These are phyloP conservation scores for Xylaria arbuscula DNA, from an alignment of 2,329 filamentous ascomycete genomes.

Conservation along the genomic window DNA sequence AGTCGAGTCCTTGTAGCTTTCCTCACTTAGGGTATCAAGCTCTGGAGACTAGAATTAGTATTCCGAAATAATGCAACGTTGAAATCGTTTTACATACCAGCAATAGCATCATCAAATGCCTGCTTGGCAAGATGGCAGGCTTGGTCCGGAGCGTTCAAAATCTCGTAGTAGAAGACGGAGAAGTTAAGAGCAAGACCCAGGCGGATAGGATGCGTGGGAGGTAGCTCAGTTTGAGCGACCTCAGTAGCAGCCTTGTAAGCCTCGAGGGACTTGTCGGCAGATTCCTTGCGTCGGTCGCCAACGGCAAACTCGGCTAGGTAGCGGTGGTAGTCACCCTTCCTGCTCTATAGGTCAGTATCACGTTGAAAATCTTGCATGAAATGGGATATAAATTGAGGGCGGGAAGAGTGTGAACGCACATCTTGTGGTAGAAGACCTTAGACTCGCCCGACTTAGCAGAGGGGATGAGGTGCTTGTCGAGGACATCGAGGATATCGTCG, in stretches of 20 bases:
- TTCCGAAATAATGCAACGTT: constrained; percentile 2
- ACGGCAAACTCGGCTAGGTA: constrained; percentile 97
- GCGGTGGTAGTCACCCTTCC: constrained; percentile 99
- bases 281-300: constrained; percentile 94
- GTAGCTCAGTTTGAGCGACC: constrained; percentile 87
- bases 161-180: constrained; percentile 99
- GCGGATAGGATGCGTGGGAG: constrained; percentile 92
- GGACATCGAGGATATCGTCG: constrained; percentile 94
- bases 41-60: constrained; percentile 63
- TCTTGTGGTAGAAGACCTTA: constrained; percentile 99
- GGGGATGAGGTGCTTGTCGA: constrained; percentile 93
- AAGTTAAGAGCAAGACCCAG: constrained; percentile 94
- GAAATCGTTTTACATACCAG: constrained; percentile 58
- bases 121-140: constrained; percentile 98
- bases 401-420: constrained; percentile 66
- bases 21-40: constrained; percentile 95
- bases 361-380: constrained; percentile 4
- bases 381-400: constrained; percentile 6
- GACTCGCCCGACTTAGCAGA: constrained; percentile 96
- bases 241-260: constrained; percentile 96
- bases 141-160: constrained; percentile 97
- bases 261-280: constrained; percentile 93
- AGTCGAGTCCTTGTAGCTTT: constrained; percentile 99
- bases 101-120: constrained; percentile 96
- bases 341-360: constrained; percentile 55